Percentiles rank a stretch among this genome's conserved stretches.
phyloP scores from a whole-genome alignment of 768 basidiomycete species.

The Lanmaoa rubissima region DNA sequence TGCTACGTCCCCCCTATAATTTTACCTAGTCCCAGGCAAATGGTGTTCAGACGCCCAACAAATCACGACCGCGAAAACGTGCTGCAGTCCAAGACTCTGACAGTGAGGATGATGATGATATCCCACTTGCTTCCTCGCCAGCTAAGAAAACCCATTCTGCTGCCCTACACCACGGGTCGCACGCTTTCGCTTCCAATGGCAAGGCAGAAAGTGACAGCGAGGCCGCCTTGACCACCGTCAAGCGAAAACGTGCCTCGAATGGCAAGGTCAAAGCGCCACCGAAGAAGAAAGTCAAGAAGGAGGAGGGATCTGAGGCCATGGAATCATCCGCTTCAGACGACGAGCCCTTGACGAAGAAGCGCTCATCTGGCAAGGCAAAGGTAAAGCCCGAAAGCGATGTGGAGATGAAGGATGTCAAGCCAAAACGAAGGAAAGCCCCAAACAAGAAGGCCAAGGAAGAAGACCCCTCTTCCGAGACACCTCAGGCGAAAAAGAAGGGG shows the following conservation, averaged over 20 bases:
- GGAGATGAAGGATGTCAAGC: conserved; percentile 43
- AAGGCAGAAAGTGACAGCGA: conserved; percentile 40
- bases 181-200: conserved; percentile 42
- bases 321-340: conserved; percentile 34
- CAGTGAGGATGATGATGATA: conserved; percentile 67
- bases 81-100: conserved; percentile 50
- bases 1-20: conserved; percentile 21
- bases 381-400: conserved; percentile 50
- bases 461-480: conserved; percentile 35
- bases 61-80: conserved; percentile 47
- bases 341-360: conserved; percentile 33
- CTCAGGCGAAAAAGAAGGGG: conserved; percentile 54
- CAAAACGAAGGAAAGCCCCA: conserved; percentile 44
- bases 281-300: conserved; percentile 65
- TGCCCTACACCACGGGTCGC: conserved; percentile 40
- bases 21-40: conserved; percentile 53
- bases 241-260: conserved; percentile 45
- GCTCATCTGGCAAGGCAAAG: conserved; percentile 33
- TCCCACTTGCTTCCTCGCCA: conserved; percentile 71
- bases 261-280: conserved; percentile 52
- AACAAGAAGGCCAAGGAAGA: conserved; percentile 58
- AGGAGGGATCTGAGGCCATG: conserved; percentile 27
- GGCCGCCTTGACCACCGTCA: conserved; percentile 41
- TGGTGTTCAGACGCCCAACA: conserved; percentile 40
- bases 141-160: conserved; percentile 46